Evolutionary conservation across 371 early-diverging fungal species (phyloP).

Genomic region (Saksenaea vasiformis): DNA sequence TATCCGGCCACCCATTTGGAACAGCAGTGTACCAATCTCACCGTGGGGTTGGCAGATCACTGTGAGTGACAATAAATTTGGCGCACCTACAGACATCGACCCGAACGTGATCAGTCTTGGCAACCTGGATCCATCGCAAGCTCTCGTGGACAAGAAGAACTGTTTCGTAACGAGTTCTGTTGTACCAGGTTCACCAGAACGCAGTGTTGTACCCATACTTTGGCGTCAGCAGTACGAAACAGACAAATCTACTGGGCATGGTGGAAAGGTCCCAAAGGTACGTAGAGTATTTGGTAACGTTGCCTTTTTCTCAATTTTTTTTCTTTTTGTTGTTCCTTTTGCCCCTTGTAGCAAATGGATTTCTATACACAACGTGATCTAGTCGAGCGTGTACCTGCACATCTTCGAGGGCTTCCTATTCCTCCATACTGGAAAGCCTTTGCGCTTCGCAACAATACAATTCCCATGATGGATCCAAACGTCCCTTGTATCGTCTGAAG

Average conservation of each 20-base stretch:
- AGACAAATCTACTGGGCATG: conserved; percentile 19
- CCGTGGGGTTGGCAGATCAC: conserved; percentile 41
- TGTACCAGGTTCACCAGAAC: conserved; percentile 5
- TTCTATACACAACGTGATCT: conserved; percentile 23
- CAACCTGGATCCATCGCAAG: conserved; percentile 32
- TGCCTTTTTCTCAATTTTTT: not conserved
- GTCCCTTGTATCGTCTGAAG: conserved; percentile 5
- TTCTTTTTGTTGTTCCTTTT: not conserved
- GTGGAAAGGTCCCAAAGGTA: conserved; percentile 37
- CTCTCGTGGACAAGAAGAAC: conserved; percentile 29
- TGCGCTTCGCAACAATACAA: conserved; percentile 31
- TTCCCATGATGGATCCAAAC: conserved; percentile 34
- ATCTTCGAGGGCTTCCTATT: conserved; percentile 32
- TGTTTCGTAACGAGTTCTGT: conserved; percentile 45
- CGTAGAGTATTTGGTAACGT: not conserved
- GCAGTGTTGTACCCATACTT: conserved; percentile 24
- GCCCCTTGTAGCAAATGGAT: conserved; percentile 15
- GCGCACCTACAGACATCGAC: conserved; percentile 29
- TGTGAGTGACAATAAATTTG: conserved; percentile 36
- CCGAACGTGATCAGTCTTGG: conserved; percentile 47
- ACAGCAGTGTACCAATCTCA: conserved; percentile 35
- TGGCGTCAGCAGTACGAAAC: conserved; percentile 37
- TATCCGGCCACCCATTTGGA: conserved; percentile 42
- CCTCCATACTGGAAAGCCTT: conserved; percentile 44
- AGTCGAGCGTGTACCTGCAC: conserved; percentile 28